phyloP scores from a whole-genome alignment of 352 stramenopile genomes.

The Pythium coloratum region DNA sequence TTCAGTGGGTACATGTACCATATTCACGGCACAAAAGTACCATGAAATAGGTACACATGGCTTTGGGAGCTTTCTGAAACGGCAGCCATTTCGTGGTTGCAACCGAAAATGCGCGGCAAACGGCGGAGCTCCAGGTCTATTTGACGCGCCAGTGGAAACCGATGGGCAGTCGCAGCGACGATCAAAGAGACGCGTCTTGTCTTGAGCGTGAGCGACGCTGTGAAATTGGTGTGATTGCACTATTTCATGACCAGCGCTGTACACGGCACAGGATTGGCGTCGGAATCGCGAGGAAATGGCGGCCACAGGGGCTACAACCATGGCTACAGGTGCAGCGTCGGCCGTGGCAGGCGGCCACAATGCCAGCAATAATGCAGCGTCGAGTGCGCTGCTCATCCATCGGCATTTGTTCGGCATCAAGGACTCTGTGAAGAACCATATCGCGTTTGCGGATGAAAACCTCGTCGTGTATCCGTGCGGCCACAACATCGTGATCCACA shows the following conservation, averaged over 20 bases:
- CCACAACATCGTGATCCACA: constrained; percentile 88
- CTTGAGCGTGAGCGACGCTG: background rate
- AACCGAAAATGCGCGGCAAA: constrained; percentile 6
- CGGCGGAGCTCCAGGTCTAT: background rate
- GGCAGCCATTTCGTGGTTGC: background rate
- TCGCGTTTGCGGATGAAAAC: constrained; percentile 86
- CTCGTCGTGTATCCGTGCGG: constrained; percentile 86
- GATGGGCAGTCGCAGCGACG: background rate
- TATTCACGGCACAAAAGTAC: background rate
- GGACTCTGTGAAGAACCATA: constrained; percentile 73
- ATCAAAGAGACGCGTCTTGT: background rate
- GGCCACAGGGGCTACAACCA: background rate
- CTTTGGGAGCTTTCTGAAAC: background rate
- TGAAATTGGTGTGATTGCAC: background rate
- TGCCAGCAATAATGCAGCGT: constrained; percentile 6
- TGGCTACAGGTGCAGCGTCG: background rate
- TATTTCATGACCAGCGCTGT: constrained; percentile 3
- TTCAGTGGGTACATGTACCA: background rate
- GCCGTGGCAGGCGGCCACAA: background rate
- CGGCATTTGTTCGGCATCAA: constrained; percentile 88
- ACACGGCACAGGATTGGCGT: background rate
- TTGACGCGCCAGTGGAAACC: background rate
- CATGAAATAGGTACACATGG: background rate
- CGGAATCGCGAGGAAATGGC: constrained; percentile 3
- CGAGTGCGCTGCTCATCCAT: constrained; percentile 47